These are phyloP conservation scores for Astrothelium macrocarpum DNA, from an alignment of 495 filamentous ascomycete genomes.

Conservation along the genomic window DNA sequence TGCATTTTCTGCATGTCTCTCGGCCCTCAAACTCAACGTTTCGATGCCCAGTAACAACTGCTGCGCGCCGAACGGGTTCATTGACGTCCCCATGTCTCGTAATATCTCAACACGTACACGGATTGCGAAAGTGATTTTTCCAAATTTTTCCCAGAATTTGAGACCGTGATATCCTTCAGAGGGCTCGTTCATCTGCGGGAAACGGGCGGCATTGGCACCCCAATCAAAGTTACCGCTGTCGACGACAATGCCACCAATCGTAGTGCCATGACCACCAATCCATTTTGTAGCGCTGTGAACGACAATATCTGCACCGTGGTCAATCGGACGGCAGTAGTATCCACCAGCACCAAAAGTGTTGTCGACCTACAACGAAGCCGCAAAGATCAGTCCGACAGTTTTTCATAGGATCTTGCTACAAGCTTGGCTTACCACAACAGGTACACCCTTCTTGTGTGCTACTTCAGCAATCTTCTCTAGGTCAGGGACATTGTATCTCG, in stretches of 20 bases:
- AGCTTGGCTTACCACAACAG: slow-evolving; percentile 60
- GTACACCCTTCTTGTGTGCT: slow-evolving; percentile 33
- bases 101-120: slow-evolving; percentile 78
- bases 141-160: slow-evolving; percentile 96
- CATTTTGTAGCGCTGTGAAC: slow-evolving; percentile 97
- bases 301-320: slow-evolving; percentile 83
- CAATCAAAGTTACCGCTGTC: slow-evolving; percentile 96
- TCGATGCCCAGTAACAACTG: slow-evolving; percentile 85
- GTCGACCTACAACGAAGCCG: slow-evolving; percentile 51
- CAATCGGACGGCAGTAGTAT: slow-evolving; percentile 80
- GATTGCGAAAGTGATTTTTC: slow-evolving; percentile 72
- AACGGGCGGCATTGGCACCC: slow-evolving; percentile 77
- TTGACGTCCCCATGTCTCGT: slow-evolving; percentile 69
- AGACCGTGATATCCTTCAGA: slow-evolving; percentile 90
- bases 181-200: slow-evolving; percentile 91
- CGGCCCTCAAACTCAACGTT: slow-evolving; percentile 76
- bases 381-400: not conserved
- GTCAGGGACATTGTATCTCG: slow-evolving; percentile 72
- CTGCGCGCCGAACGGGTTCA: slow-evolving; percentile 95
- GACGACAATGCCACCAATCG: slow-evolving; percentile 80
- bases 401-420: not conserved
- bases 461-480: slow-evolving; percentile 32
- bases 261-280: slow-evolving; percentile 97
- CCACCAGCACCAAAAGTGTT: slow-evolving; percentile 98
- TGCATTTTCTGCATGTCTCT: slow-evolving; percentile 82